Evolutionary conservation across 768 basidiomycete species (phyloP).

Genomic region (Macrolepiota albuminosa): DNA sequence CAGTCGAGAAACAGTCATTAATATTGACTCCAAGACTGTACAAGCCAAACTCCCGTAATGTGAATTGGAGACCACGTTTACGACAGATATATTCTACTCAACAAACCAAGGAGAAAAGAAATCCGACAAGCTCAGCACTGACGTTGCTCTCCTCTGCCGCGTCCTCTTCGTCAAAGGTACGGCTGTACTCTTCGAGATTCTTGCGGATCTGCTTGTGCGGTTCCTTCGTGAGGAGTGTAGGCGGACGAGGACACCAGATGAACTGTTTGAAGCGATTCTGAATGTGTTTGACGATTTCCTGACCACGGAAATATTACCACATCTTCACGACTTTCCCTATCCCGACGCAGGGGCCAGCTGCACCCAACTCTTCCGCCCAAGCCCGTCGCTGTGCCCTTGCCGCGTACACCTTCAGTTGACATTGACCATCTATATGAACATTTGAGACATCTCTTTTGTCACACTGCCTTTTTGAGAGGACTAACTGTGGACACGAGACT

Average conservation of each 20-base stretch:
- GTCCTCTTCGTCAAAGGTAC: slow-evolving; percentile 94
- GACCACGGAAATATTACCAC: slow-evolving; percentile 75
- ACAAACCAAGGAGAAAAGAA: slow-evolving; percentile 22
- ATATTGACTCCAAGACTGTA: too few species aligned
- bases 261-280: slow-evolving; percentile 98
- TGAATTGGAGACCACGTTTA: not conserved
- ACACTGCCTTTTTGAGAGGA: too few species aligned
- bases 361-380: slow-evolving; percentile 15
- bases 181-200: slow-evolving; percentile 88
- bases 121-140: slow-evolving; percentile 88
- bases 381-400: not conserved
- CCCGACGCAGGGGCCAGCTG: not conserved
- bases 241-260: slow-evolving; percentile 96
- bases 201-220: slow-evolving; percentile 82
- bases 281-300: slow-evolving; percentile 84
- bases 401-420: not conserved
- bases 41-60: not conserved
- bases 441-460: too few species aligned
- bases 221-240: slow-evolving; percentile 80
- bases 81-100: not conserved
- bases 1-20: too few species aligned
- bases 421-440: too few species aligned
- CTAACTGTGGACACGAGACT: too few species aligned
- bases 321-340: too few species aligned
- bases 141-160: slow-evolving; percentile 93